Percentiles rank a stretch among this genome's conserved stretches.
Conservation (phyloP, 345 rosid species). For the Conringia planisiliqua region DNA sequence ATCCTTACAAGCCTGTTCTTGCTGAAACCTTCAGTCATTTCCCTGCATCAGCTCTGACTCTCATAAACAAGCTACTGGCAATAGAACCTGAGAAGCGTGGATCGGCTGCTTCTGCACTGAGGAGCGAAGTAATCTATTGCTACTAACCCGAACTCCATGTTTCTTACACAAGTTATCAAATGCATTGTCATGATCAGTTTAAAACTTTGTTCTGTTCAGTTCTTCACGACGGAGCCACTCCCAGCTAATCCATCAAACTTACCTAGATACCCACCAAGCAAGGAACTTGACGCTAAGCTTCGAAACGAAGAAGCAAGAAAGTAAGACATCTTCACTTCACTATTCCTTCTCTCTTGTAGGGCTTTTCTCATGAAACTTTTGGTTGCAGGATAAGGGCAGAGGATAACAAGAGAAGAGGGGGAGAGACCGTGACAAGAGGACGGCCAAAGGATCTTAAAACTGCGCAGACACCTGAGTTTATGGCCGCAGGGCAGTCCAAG, state of each 20-base stretch:
- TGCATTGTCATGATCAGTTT: constrained; percentile 5
- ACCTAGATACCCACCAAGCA: constrained; percentile 77
- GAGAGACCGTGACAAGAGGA: constrained; percentile 67
- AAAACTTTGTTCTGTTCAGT: constrained; percentile 36
- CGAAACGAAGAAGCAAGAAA: constrained; percentile 60
- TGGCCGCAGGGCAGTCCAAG: constrained; percentile 50
- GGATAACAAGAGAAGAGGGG: constrained; percentile 56
- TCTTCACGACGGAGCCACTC: constrained; percentile 59
- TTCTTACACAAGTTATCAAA: neutral
- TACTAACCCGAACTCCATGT: neutral
- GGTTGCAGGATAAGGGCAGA: constrained; percentile 58
- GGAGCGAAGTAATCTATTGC: constrained; percentile 44
- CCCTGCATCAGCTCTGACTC: constrained; percentile 50
- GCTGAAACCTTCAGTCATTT: constrained; percentile 60
- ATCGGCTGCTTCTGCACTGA: constrained; percentile 67
- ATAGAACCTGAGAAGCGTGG: constrained; percentile 70
- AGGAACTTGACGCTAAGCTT: constrained; percentile 66
- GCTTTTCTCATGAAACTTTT: neutral
- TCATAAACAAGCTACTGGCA: constrained; percentile 58
- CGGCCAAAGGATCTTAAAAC: constrained; percentile 42
- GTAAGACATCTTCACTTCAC: constrained; percentile 32
- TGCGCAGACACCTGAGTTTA: constrained; percentile 66
- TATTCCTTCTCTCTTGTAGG: neutral
- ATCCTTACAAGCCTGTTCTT: constrained; percentile 63
- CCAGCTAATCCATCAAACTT: constrained; percentile 61